Base-by-base conservation (phyloP, 169 alveolate genomes). In the Plasmodium sp. region DNA sequence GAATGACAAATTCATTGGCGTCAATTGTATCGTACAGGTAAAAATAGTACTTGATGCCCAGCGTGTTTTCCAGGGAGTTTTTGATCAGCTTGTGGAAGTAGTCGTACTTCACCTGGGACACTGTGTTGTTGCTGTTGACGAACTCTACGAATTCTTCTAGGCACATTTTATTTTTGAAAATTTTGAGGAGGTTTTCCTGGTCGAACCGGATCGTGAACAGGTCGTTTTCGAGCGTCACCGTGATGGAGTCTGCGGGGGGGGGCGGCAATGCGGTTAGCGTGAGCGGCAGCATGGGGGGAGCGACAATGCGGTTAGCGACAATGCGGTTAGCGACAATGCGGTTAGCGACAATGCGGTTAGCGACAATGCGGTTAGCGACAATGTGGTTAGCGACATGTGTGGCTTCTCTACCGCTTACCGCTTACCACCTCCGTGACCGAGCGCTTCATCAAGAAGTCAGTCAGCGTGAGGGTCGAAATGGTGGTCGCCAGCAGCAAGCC, bases 1-100 rank as follows among this genome's bases (percentile, higher is more conserved):
- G 97, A 18, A 96, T 96, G 43, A 96, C 97, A 82, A 94, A 96
- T 48, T 96, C 97, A 31, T 92, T 84, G n/a, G 96, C 97, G 84
- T 96, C 97, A 45, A 96, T 96, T 14, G 97, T 95, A 58, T 96
- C 97, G 93, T 93, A 94, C 72, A 96, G 80, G 80, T 94, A 96
- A 85, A 96, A 96, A 83, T 95, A 96, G 73, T 96, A 96, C 88
- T 95, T 95, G 16, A 96, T 81, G 5, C 97, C 97, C 92, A 96
- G 75, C 5, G 77, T 88, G 43, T 79, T 92, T 27, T 96, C 96
- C 34, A 96, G n/a, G 31, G 88, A 58, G 56, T 93, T 43, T 27
- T 62, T 58, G 74, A 91, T 86, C 72, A 86, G 54, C 36, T 86
- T 86, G 72, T 79, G 56, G 31, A 86, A 86, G 31, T 86, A 86